Percentiles rank a stretch among this genome's conserved stretches.
phyloP scores from a whole-genome alignment of 768 basidiomycete genomes.

The Megacollybia marginata region DNA sequence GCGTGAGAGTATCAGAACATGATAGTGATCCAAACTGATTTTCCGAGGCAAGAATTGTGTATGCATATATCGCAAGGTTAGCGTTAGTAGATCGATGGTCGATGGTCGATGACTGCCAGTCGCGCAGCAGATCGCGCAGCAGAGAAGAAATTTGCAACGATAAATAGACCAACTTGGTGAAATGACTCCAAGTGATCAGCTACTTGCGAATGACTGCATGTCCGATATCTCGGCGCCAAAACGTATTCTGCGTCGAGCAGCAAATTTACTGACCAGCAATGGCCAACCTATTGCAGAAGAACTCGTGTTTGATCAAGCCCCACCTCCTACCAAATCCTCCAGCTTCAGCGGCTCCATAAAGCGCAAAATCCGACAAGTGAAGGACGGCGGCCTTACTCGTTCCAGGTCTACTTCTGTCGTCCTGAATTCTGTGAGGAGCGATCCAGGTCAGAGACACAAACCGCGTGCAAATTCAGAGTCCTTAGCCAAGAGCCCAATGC shows the following conservation, averaged over 20 bases:
- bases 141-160: no score
- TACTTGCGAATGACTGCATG: background rate
- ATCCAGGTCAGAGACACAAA: constrained; percentile 1
- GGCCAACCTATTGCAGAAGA: constrained; percentile 18
- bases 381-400: constrained; percentile 19
- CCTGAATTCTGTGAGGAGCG: constrained; percentile 7
- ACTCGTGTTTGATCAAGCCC: constrained; percentile 7
- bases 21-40: no score
- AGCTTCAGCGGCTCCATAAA: constrained; percentile 24
- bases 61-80: no score
- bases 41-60: no score
- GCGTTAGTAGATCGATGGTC: no score
- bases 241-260: constrained; percentile 29
- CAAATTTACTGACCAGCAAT: constrained; percentile 24
- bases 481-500: background rate
- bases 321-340: constrained; percentile 2
- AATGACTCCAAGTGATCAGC: no score
- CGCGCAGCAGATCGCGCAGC: no score
- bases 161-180: no score
- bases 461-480: constrained; percentile 12
- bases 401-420: constrained; percentile 12
- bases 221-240: constrained; percentile 3
- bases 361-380: constrained; percentile 26
- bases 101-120: no score
- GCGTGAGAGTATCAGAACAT: no score